Conservation (phyloP, 805 yeast genomes). For the Saccharomycopsis selenospora region DNA sequence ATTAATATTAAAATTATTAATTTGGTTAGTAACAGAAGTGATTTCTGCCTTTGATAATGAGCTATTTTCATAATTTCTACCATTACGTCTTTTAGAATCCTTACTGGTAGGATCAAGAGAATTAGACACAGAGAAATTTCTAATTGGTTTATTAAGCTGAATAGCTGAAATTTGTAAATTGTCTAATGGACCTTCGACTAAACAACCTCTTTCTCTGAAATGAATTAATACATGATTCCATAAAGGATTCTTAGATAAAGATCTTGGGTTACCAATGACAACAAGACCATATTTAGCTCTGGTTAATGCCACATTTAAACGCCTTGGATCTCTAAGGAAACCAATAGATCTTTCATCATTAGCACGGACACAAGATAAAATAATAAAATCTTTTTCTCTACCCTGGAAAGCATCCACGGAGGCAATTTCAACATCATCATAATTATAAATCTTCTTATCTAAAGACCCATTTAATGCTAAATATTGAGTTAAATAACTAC, state of each 20-base stretch:
- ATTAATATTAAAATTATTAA: neutral
- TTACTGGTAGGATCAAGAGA: neutral
- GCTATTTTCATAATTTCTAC: neutral
- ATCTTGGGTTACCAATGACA: slow-evolving; percentile 76
- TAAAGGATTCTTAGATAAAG: slow-evolving; percentile 58
- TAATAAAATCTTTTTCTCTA: slow-evolving; percentile 62
- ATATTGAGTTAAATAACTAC: slow-evolving; percentile 72
- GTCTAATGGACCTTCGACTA: slow-evolving; percentile 85
- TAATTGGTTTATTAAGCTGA: neutral
- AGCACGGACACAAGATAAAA: slow-evolving; percentile 63
- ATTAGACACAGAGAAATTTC: neutral
- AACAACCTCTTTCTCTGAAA: slow-evolving; percentile 75
- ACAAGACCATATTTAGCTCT: slow-evolving; percentile 80
- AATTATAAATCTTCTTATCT: slow-evolving; percentile 45
- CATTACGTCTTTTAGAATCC: neutral
- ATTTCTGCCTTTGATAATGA: neutral
- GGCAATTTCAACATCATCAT: slow-evolving; percentile 74
- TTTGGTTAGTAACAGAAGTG: neutral
- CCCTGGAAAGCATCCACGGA: slow-evolving; percentile 77
- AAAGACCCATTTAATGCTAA: slow-evolving; percentile 66
- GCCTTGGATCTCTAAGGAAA: slow-evolving; percentile 75
- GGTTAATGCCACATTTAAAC: slow-evolving; percentile 83
- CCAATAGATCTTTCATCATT: slow-evolving; percentile 72
- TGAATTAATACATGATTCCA: slow-evolving; percentile 78
- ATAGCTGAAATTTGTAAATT: slow-evolving; percentile 47